A percentile compares a stretch with the other conserved stretches of the same genome.
Evolutionary conservation across 148 eudicot genomes (phyloP).

Genomic region (Hydrangea macrophylla): DNA sequence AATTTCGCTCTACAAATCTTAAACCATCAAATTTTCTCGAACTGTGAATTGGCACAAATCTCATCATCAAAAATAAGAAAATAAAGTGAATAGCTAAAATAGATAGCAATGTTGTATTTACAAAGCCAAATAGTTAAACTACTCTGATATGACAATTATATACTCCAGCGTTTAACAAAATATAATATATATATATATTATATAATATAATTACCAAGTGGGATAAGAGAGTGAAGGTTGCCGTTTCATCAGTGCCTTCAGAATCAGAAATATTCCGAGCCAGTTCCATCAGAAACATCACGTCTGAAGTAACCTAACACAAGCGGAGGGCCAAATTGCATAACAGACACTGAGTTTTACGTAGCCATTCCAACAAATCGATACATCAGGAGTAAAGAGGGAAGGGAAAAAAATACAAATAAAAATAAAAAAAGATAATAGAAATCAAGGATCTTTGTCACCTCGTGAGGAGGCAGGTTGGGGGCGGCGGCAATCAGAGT

Average conservation of each 20-base stretch:
- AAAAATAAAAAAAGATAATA: not conserved
- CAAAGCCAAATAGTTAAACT: too few relatives aligned
- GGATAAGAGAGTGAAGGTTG: constrained; percentile 39
- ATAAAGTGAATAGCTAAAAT: too few relatives aligned
- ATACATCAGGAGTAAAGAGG: not conserved
- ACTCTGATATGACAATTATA: too few relatives aligned
- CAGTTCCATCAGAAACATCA: constrained; percentile 56
- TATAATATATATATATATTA: too few relatives aligned
- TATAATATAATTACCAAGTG: constrained; percentile 43
- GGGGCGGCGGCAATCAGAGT: constrained; percentile 49
- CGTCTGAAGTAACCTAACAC: constrained; percentile 63
- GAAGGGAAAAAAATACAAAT: too few relatives aligned
- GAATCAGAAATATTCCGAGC: constrained; percentile 30
- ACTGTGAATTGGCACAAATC: too few relatives aligned
- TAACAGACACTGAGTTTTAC: not conserved
- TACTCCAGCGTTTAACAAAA: too few relatives aligned
- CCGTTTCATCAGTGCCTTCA: constrained; percentile 31
- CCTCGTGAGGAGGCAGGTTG: constrained; percentile 66
- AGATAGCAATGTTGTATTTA: too few relatives aligned
- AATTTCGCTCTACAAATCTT: too few relatives aligned
- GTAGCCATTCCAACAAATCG: not conserved
- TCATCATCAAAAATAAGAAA: too few relatives aligned
- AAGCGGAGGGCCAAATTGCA: too few relatives aligned
- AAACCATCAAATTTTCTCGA: too few relatives aligned
- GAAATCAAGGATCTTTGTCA: constrained; percentile 9